These are phyloP conservation scores for Cladosporium velox DNA, from an alignment of 2,329 filamentous ascomycete genomes.

Conservation along the genomic window DNA sequence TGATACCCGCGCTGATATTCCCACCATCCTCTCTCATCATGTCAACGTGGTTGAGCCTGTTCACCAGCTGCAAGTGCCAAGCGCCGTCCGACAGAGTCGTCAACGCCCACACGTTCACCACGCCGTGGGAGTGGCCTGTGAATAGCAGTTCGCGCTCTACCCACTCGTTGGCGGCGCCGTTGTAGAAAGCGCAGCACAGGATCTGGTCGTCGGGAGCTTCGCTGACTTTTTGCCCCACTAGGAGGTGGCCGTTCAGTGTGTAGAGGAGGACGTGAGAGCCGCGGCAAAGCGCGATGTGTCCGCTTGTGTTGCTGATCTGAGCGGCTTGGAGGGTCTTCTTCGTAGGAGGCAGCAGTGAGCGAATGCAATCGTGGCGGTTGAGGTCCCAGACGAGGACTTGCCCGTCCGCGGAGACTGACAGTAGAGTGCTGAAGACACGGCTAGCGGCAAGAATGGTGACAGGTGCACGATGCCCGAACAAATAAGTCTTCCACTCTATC, in stretches of 20 bases:
- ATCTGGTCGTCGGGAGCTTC: slow-evolving; percentile 67
- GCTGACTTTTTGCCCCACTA: slow-evolving; percentile 82
- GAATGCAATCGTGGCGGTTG: slow-evolving; percentile 82
- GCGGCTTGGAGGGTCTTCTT: slow-evolving; percentile 66
- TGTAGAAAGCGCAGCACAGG: slow-evolving; percentile 85
- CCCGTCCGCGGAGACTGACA: slow-evolving; percentile 80
- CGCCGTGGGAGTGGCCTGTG: slow-evolving; percentile 80
- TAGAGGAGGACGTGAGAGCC: slow-evolving; percentile 75
- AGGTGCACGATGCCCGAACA: slow-evolving; percentile 87
- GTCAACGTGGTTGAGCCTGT: slow-evolving; percentile 80
- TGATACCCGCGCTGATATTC: slow-evolving; percentile 68
- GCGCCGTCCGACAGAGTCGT: slow-evolving; percentile 58
- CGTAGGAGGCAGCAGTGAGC: slow-evolving; percentile 53
- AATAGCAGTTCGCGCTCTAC: slow-evolving; percentile 83
- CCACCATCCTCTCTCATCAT: slow-evolving; percentile 61
- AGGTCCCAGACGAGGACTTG: slow-evolving; percentile 91
- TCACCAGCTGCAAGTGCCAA: slow-evolving; percentile 77
- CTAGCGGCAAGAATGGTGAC: slow-evolving; percentile 82
- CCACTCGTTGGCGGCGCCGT: slow-evolving; percentile 89
- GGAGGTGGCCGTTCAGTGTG: slow-evolving; percentile 80
- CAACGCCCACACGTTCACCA: slow-evolving; percentile 74
- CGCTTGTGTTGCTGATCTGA: slow-evolving; percentile 84
- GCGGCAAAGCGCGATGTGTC: slow-evolving; percentile 83
- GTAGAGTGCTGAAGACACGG: slow-evolving; percentile 81
- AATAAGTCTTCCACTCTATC: slow-evolving; percentile 71